Conservation (phyloP, 2,329 filamentous ascomycete genomes). For the Fusarium sp. region DNA sequence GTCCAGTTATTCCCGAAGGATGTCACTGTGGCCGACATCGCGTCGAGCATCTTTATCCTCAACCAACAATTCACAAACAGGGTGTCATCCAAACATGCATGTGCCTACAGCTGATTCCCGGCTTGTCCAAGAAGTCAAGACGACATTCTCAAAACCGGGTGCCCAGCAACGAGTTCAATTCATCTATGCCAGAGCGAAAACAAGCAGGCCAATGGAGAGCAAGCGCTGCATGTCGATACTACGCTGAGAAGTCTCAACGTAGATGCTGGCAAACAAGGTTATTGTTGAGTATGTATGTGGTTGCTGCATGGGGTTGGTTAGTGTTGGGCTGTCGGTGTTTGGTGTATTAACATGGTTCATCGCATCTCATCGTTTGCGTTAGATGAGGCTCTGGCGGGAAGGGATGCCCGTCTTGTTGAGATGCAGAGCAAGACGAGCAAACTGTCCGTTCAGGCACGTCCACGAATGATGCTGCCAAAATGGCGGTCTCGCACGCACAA, state of each 20-base stretch:
- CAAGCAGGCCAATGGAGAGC: slow-evolving; percentile 60
- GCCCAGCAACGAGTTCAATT: slow-evolving; percentile 66
- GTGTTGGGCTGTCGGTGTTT: slow-evolving; percentile 2
- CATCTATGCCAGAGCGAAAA: slow-evolving; percentile 69
- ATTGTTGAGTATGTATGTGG: slow-evolving; percentile 1
- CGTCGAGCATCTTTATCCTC: neutral
- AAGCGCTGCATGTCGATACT: slow-evolving; percentile 64
- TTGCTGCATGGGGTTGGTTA: slow-evolving; percentile 14
- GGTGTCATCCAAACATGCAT: slow-evolving; percentile 53
- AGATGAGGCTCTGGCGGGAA: neutral
- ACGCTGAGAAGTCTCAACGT: slow-evolving; percentile 47
- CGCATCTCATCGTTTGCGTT: neutral
- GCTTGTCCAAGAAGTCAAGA: slow-evolving; percentile 65
- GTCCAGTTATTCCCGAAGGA: neutral
- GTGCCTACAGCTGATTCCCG: slow-evolving; percentile 72
- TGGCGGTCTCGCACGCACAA: neutral
- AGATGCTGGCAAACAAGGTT: slow-evolving; percentile 50
- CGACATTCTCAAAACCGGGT: slow-evolving; percentile 66
- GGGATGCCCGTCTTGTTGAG: neutral
- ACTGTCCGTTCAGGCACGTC: neutral
- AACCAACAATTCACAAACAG: neutral
- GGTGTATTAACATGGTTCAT: neutral
- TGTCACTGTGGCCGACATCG: neutral
- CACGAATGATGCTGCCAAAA: slow-evolving; percentile 14
- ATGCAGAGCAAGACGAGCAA: neutral